Percentiles rank a stretch among this genome's conserved stretches.
These are phyloP conservation scores for Chaetomidium leptoderma DNA, from an alignment of 495 filamentous ascomycete species.

Conservation along the genomic window DNA sequence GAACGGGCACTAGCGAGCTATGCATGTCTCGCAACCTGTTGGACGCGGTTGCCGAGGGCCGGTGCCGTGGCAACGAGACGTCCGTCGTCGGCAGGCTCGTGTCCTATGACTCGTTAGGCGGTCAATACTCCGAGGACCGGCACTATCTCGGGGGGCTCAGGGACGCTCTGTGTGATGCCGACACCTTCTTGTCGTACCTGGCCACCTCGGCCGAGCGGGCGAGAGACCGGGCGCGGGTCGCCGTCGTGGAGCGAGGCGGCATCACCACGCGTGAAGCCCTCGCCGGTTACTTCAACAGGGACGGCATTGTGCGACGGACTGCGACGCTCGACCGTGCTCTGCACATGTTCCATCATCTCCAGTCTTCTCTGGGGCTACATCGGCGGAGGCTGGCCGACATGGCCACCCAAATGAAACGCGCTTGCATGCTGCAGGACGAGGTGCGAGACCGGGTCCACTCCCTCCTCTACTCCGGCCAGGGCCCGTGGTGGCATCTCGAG, in stretches of 20 bases:
- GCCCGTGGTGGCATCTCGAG: background rate
- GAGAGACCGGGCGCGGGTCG: background rate
- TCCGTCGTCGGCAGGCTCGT: too few relatives aligned
- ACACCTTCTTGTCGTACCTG: background rate
- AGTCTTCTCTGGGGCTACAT: background rate
- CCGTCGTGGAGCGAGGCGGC: background rate
- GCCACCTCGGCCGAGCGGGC: background rate
- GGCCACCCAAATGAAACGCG: background rate
- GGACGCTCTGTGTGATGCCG: background rate
- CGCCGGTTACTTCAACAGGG: background rate
- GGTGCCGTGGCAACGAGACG: background rate
- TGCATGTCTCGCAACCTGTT: background rate
- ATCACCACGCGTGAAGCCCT: background rate
- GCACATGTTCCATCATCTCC: background rate
- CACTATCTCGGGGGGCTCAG: background rate
- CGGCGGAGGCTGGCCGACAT: background rate
- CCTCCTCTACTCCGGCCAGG: background rate
- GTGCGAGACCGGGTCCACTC: background rate
- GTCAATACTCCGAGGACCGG: background rate
- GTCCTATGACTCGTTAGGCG: background rate
- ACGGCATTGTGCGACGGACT: conserved; percentile 2
- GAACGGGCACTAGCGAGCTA: background rate
- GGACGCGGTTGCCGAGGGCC: background rate
- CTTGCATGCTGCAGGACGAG: background rate
- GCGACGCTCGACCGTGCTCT: conserved; percentile 1